These are phyloP conservation scores for Loxodes magnus DNA, from an alignment of 73 alveolate genomes.

Conservation along the genomic window DNA sequence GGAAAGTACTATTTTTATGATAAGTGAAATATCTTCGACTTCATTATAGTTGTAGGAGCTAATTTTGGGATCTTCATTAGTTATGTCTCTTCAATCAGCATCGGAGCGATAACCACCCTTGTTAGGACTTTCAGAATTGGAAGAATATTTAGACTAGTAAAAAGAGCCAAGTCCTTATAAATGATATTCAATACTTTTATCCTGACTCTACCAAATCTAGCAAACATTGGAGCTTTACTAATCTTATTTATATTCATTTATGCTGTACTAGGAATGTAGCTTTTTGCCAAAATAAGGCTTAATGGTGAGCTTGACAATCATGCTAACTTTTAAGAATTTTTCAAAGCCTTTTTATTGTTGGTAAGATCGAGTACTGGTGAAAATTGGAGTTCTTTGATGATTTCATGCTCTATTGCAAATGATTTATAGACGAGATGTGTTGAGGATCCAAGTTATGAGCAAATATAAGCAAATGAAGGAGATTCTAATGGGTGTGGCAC, in stretches of 20 bases:
- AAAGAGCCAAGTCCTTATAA: conserved; percentile 64
- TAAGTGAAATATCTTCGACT: conserved; percentile 64
- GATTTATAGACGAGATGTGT: too few relatives aligned
- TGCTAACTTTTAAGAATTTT: too few relatives aligned
- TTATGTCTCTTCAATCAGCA: conserved; percentile 35
- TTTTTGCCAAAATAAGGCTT: too few relatives aligned
- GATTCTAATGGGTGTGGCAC: too few relatives aligned
- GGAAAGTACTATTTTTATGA: conserved; percentile 60
- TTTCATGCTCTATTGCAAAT: too few relatives aligned
- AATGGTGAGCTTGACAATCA: too few relatives aligned
- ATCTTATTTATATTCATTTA: conserved; percentile 67
- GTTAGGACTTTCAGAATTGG: conserved; percentile 82
- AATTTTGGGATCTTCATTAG: conserved; percentile 69
- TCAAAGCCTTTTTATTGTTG: too few relatives aligned
- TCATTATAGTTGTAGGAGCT: conserved; percentile 46
- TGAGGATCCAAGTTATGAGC: too few relatives aligned
- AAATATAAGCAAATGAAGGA: too few relatives aligned
- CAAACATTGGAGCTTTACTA: conserved; percentile 71
- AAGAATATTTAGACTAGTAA: conserved; percentile 71
- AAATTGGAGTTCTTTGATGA: too few relatives aligned
- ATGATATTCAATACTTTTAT: conserved; percentile 56
- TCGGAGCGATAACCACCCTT: conserved; percentile 74
- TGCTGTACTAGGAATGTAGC: conserved; percentile 78
- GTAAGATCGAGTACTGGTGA: too few relatives aligned
- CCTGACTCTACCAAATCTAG: conserved; percentile 75